A percentile compares a stretch with the other conserved stretches of the same genome.
These are phyloP conservation scores for Mycena olivaceomarginata DNA, from an alignment of 768 basidiomycete genomes.

Conservation along the genomic window DNA sequence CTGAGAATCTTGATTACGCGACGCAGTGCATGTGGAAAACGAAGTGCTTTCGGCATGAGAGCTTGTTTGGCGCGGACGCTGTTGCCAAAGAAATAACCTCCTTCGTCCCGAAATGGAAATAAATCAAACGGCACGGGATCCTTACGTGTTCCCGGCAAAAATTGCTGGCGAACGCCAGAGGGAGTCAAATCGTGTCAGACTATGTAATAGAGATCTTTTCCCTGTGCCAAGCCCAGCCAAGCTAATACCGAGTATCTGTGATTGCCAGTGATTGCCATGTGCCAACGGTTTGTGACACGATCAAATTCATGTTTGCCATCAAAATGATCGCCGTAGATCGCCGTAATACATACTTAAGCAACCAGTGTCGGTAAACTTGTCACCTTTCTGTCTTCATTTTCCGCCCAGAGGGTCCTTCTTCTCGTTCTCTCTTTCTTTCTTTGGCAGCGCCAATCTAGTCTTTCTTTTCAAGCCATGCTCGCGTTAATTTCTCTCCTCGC, in stretches of 20 bases:
- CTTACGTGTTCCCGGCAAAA: not conserved
- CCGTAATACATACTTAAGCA: too few species aligned
- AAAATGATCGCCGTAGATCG: not conserved
- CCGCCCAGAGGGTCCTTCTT: conserved; percentile 18
- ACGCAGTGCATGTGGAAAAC: too few species aligned
- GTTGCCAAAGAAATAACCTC: conserved; percentile 8
- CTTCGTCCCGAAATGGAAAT: not conserved
- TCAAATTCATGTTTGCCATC: not conserved
- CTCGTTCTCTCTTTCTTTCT: not conserved
- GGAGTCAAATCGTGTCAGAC: too few species aligned
- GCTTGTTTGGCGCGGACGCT: not conserved
- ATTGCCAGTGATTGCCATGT: too few species aligned
- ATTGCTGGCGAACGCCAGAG: not conserved
- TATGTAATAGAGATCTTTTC: too few species aligned
- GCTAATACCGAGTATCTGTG: too few species aligned
- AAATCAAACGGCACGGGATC: not conserved
- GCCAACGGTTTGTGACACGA: too few species aligned
- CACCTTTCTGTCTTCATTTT: conserved; percentile 18
- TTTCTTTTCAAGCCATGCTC: conserved; percentile 27
- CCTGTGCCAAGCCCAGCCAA: too few species aligned
- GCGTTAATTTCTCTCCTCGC: conserved; percentile 29
- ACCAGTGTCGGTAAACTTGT: not conserved
- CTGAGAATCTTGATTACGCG: too few species aligned
- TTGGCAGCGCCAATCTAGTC: conserved; percentile 30
- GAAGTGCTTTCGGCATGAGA: too few species aligned